A percentile compares a stretch with the other conserved stretches of the same genome.
phyloP scores from a whole-genome alignment of 75 land plant species.

The Sequoiadendron giganteum region DNA sequence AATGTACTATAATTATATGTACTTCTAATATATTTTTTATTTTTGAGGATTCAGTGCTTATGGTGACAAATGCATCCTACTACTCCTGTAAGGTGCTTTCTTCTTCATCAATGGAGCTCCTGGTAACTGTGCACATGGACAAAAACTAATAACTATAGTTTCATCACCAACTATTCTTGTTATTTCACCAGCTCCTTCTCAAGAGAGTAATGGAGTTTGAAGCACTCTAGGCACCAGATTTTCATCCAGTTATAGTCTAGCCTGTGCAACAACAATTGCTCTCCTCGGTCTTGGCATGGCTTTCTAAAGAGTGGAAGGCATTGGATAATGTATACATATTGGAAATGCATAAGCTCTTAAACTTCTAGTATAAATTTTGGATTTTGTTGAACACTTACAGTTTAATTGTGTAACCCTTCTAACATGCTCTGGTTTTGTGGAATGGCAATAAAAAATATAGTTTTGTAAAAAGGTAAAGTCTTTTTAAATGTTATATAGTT shows the following conservation, averaged over 20 bases:
- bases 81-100: constrained; percentile 51
- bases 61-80: constrained; percentile 44
- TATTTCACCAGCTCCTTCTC: neutral
- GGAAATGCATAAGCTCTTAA: neutral
- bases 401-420: neutral
- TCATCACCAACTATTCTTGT: neutral
- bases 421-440: neutral
- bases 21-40: neutral
- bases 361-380: constrained; percentile 13
- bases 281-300: neutral
- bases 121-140: constrained; percentile 53
- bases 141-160: constrained; percentile 40
- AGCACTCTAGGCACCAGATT: neutral
- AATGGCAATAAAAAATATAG: neutral
- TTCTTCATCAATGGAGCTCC: constrained; percentile 53
- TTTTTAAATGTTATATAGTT: no score
- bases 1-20: no score
- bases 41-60: constrained; percentile 33
- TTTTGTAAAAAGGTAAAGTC: neutral
- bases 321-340: neutral
- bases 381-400: constrained; percentile 14
- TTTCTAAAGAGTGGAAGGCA: neutral
- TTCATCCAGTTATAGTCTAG: neutral
- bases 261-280: neutral
- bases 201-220: neutral